Evolutionary conservation across 805 yeast genomes (phyloP).

Genomic region (Lipomyces yamadae): DNA sequence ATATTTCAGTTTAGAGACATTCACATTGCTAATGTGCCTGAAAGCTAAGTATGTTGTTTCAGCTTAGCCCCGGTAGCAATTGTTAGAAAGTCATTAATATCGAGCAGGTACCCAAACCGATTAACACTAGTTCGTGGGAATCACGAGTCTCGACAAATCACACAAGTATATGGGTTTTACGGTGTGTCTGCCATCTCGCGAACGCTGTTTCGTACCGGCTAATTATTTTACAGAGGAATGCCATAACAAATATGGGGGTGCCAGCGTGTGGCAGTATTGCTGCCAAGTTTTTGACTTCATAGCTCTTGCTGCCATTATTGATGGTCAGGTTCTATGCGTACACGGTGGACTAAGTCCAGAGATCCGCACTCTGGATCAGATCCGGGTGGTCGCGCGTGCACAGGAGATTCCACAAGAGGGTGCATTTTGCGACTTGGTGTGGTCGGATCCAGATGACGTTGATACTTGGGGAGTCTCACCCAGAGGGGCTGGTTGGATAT

Average conservation of each 20-base stretch:
- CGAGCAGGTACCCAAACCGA: slow-evolving; percentile 66
- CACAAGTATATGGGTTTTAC: slow-evolving; percentile 98
- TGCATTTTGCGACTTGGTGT: slow-evolving; percentile 94
- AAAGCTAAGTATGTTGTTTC: slow-evolving; percentile 63
- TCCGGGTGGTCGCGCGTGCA: slow-evolving; percentile 89
- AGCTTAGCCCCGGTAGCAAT: background rate
- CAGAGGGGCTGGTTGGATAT: slow-evolving; percentile 98
- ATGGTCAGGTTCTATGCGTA: slow-evolving; percentile 91
- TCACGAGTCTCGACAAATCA: slow-evolving; percentile 95
- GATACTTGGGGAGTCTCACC: slow-evolving; percentile 99
- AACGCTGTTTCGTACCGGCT: background rate
- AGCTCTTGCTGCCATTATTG: slow-evolving; percentile 93
- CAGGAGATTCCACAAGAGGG: slow-evolving; percentile 99
- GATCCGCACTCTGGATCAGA: slow-evolving; percentile 95
- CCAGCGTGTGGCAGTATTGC: slow-evolving; percentile 92
- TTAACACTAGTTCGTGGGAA: slow-evolving; percentile 95
- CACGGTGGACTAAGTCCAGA: slow-evolving; percentile 98
- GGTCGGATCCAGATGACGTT: slow-evolving; percentile 98
- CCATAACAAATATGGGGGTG: slow-evolving; percentile 84
- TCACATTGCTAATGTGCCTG: slow-evolving; percentile 89
- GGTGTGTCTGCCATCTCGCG: slow-evolving; percentile 85
- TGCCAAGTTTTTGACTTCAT: slow-evolving; percentile 94
- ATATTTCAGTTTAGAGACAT: slow-evolving; percentile 92
- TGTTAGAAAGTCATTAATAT: background rate
- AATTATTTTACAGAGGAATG: slow-evolving; percentile 79